Conservation (phyloP, 345 rosid species). For the Salix purpurea region DNA sequence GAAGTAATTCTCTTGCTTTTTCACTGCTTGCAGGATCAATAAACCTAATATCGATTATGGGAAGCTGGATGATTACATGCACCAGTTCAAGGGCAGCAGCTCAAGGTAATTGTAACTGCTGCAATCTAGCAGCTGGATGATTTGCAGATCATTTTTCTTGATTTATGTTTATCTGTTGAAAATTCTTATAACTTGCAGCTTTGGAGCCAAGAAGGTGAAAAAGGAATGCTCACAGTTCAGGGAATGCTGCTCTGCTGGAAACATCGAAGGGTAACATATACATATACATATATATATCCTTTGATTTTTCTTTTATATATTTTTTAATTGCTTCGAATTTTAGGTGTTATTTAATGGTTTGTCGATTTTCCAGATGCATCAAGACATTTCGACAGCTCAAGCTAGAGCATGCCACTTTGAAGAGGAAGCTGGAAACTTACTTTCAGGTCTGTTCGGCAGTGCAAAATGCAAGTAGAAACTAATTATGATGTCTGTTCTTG, state of each 20-base stretch:
- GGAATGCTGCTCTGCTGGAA: conserved; percentile 22
- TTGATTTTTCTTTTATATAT: not conserved
- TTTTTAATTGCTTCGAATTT: not conserved
- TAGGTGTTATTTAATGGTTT: not conserved
- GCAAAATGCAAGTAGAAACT: not conserved
- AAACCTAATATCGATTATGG: conserved; percentile 26
- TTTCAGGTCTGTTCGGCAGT: conserved; percentile 29
- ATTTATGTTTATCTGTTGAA: not conserved
- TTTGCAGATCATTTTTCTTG: not conserved
- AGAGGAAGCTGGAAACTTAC: conserved; percentile 37
- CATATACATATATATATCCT: not conserved
- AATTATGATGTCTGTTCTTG: not conserved
- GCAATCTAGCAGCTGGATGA: not conserved
- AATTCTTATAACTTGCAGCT: conserved; percentile 17
- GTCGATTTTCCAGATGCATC: conserved; percentile 27
- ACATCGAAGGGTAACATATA: conserved; percentile 30
- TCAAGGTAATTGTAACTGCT: conserved; percentile 28
- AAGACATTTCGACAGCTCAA: conserved; percentile 34
- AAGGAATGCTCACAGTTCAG: conserved; percentile 24
- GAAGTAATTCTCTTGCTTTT: not conserved
- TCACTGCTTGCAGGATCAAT: conserved; percentile 10
- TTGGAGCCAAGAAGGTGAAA: conserved; percentile 39
- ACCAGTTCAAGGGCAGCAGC: conserved; percentile 47
- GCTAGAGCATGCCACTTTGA: conserved; percentile 36
- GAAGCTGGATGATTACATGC: conserved; percentile 42